Percentiles rank a stretch among this genome's conserved stretches.
phyloP scores from a whole-genome alignment of 192 early-diverging fungal species.

The Phycomyces blakesleeanus region DNA sequence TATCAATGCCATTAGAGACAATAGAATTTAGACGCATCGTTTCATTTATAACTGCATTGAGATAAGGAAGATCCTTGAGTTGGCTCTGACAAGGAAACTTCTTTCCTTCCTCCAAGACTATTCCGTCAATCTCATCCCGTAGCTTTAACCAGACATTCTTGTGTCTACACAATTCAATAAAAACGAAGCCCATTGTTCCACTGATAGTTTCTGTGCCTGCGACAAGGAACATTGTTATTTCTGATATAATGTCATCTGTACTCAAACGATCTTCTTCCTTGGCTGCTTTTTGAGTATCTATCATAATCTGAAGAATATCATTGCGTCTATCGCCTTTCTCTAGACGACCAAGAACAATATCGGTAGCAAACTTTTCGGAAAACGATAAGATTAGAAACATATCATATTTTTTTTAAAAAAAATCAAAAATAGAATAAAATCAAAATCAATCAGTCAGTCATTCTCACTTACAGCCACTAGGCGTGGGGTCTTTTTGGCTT shows the following conservation, averaged over 20 bases:
- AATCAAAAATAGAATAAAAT: too few relatives aligned
- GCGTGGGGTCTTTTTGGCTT: too few relatives aligned
- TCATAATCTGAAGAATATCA: conserved; percentile 45
- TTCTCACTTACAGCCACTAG: conserved; percentile 1
- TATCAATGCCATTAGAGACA: conserved; percentile 16
- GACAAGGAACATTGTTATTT: conserved; percentile 37
- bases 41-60: conserved; percentile 42
- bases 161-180: conserved; percentile 25
- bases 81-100: conserved; percentile 20
- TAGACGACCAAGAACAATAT: conserved; percentile 18
- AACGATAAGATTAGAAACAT: too few relatives aligned
- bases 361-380: conserved; percentile 19
- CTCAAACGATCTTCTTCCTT: conserved; percentile 34
- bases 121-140: conserved; percentile 36
- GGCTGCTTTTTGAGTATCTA: conserved; percentile 35
- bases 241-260: conserved; percentile 37
- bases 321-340: conserved; percentile 8
- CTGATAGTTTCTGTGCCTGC: conserved; percentile 33
- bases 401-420: too few relatives aligned
- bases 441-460: too few relatives aligned
- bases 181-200: conserved; percentile 26
- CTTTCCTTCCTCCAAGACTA: conserved; percentile 8
- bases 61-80: conserved; percentile 34
- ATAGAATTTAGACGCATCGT: conserved; percentile 31
- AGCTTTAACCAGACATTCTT: conserved; percentile 10